Evolutionary conservation across 2,329 filamentous ascomycete species (phyloP), one percentile per base, ranked within the genome.

Genomic region (Cryphonectria radicalis): DNA sequence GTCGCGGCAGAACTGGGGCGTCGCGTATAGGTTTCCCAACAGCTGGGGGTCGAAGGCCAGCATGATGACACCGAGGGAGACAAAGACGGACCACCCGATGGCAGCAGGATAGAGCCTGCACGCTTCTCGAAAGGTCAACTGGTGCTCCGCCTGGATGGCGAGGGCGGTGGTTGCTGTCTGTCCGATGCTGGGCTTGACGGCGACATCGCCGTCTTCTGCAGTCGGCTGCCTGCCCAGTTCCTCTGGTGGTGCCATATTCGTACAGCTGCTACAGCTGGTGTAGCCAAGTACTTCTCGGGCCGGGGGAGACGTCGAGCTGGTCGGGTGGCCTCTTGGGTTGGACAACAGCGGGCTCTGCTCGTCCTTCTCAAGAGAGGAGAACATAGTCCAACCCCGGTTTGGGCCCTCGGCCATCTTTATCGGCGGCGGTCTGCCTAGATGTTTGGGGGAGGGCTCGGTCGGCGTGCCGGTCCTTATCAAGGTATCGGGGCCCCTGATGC

Each of bases 31-130:
- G 72, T 89, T 89, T 35, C 88, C 88, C 25, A 91, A 83, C 13
- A 92, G 84, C 77, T 91, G 89, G 0, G 88, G 87, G 76, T 91
- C 89, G 75, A 91, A 92, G 4, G 88, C 88, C 59, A 86, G 78
- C 87, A 90, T 90, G 73, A 90, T 86, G 53, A 90, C 86, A 8
- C 87, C 87, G 2, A 89, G 79, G 5, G 86, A 88, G 74, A 91
- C 88, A 75, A 88, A 89, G 59, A 85, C 81, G 10, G 87, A 88
- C 89, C 88, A 91, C 22, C 77, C 80, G 28, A 85, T 82, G 10
- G 84, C 83, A 37, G 80, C 80, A 19, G 84, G 84, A 71, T 85
- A 86, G 50, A 84, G 77, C 67, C 76, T 78, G 69, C 82, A 75
- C 0, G 84, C 83, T 50, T 85, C 74, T 67, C 76, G 69, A 73